Conservation (phyloP, 306 rosid genomes). For the Argentina anserina region DNA sequence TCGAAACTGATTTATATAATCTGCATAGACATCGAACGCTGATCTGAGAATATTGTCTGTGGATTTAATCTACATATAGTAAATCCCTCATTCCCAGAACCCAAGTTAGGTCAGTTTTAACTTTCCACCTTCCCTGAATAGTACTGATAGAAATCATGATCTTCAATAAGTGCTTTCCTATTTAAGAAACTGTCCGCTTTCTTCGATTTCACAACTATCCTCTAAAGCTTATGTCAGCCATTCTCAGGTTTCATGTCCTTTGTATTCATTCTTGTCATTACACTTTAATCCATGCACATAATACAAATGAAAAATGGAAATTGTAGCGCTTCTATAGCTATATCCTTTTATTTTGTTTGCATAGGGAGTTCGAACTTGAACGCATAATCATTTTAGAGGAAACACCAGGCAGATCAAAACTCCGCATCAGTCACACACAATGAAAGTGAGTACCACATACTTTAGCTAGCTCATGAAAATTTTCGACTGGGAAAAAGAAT, state of each 20-base stretch:
- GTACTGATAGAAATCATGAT: not conserved
- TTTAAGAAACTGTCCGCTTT: not conserved
- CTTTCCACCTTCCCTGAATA: not conserved
- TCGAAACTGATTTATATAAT: not conserved
- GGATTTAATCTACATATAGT: not conserved
- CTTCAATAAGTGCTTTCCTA: not conserved
- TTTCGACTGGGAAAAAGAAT: not conserved
- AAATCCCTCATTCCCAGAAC: not conserved
- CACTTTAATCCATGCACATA: not conserved
- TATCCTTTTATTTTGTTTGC: not conserved
- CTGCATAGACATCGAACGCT: not conserved
- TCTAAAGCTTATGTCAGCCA: not conserved
- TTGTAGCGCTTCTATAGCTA: not conserved
- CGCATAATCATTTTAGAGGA: conserved; percentile 9
- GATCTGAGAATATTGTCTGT: not conserved
- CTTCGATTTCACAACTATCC: not conserved
- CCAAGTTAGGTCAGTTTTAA: not conserved
- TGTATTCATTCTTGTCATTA: conserved; percentile 5
- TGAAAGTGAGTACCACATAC: conserved; percentile 8
- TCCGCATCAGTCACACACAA: conserved; percentile 18
- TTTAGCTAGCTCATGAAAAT: not conserved
- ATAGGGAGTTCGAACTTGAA: not conserved
- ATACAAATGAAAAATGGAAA: not conserved
- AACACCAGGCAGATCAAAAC: conserved; percentile 7
- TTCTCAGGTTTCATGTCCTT: not conserved